Conservation (phyloP, 768 basidiomycete species). For the Lentinula raphanica region DNA sequence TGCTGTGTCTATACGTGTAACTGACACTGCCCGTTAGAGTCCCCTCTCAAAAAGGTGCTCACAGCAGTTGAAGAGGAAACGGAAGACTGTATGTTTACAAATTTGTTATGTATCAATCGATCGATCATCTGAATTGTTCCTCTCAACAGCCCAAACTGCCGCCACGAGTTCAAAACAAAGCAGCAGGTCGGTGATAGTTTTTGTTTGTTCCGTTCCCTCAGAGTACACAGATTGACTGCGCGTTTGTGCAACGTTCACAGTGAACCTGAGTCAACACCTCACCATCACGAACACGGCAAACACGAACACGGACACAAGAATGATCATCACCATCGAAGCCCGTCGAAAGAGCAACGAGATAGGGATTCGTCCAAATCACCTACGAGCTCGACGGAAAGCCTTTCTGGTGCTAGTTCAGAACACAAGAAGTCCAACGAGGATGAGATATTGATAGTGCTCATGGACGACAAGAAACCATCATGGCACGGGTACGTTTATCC, state of each 20-base stretch:
- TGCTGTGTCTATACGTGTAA: background rate
- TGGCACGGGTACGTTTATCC: constrained; percentile 3
- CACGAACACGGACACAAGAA: background rate
- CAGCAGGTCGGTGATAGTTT: background rate
- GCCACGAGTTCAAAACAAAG: background rate
- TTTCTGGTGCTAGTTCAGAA: background rate
- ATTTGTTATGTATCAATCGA: background rate
- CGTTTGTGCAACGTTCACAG: background rate
- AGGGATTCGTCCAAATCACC: constrained; percentile 5
- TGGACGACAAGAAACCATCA: constrained; percentile 4
- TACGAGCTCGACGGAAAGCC: background rate
- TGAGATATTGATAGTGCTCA: constrained; percentile 5
- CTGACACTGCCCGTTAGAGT: background rate
- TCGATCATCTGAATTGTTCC: background rate
- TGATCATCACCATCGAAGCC: background rate
- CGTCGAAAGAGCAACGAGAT: background rate
- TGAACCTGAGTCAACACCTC: background rate
- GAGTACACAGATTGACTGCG: background rate
- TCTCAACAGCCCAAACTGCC: background rate
- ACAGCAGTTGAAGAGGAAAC: constrained; percentile 4
- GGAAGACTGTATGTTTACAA: background rate
- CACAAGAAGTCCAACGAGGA: background rate
- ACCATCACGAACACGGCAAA: background rate
- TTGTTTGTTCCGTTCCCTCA: too few relatives aligned
- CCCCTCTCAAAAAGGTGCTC: constrained; percentile 2